Evolutionary conservation across 257 asterid species (phyloP).

Genomic region (Solanum paucissectum): DNA sequence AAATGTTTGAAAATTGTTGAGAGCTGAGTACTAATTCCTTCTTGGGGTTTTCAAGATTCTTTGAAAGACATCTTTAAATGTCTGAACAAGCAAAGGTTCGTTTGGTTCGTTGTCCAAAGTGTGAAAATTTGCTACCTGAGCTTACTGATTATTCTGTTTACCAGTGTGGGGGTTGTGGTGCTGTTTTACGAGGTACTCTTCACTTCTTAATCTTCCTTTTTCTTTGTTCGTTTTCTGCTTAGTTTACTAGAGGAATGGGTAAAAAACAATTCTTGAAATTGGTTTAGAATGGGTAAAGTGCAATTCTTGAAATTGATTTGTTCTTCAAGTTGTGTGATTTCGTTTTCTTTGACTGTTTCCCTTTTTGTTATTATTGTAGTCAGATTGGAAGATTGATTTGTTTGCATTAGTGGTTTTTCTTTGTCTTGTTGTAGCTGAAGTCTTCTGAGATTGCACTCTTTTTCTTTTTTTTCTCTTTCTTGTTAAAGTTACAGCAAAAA

Average conservation of each 20-base stretch:
- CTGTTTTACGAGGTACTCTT: constrained; percentile 57
- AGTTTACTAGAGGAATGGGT: background rate
- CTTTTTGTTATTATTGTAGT: background rate
- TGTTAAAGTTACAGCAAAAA: constrained; percentile 47
- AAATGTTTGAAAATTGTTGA: constrained; percentile 39
- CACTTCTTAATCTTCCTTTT: background rate
- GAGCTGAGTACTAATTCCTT: background rate
- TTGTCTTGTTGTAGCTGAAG: background rate
- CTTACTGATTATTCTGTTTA: constrained; percentile 60
- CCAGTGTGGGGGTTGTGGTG: constrained; percentile 82
- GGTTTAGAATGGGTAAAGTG: background rate
- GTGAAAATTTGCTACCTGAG: constrained; percentile 72
- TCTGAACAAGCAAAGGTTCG: constrained; percentile 66
- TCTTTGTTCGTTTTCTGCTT: background rate
- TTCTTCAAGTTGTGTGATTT: constrained; percentile 8
- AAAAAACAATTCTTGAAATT: background rate
- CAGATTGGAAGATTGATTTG: background rate
- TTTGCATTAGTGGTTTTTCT: background rate
- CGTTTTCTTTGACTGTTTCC: background rate
- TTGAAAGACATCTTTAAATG: constrained; percentile 22
- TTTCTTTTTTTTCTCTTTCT: background rate
- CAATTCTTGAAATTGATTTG: background rate
- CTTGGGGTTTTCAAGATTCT: constrained; percentile 8
- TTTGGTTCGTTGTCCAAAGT: constrained; percentile 76
- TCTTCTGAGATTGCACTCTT: background rate